Evolutionary conservation across 192 early-diverging fungal species (phyloP), one percentile per base, ranked within the genome.

Genomic region (Backusella westeae): DNA sequence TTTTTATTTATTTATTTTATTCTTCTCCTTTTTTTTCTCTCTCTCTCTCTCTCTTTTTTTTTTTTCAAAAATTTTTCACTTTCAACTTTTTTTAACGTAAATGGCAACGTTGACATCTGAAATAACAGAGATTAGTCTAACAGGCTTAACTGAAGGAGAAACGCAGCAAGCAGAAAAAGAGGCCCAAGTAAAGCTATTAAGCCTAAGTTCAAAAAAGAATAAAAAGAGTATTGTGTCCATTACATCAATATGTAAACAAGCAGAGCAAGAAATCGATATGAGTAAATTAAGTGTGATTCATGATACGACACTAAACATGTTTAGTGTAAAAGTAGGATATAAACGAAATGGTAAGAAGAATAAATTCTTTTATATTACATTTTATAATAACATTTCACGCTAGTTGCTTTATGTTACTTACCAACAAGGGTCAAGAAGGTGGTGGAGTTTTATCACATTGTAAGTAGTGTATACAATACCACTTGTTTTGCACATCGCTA

Each of bases 331-430:
- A 26, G 23, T 63, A 4, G 23, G 4, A 2, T 14, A 63, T 63
- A 63, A 63, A 63, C 12, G 56, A 63, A 2, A 63, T 63, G 56
- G 56, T 63, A 76, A 23, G 12, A n/a, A 39, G 10, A n/a, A 66
- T 67, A 26, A n/a, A 38, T 15, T 4, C 21, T 10, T 34, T 26
- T 8, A 39, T 4, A 2, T 21, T 52, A 26, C 34, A 21, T 53
- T 35, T 21, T 19, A 39, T 69, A 39, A n/a, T 49, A 49, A 21
- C 19, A 49, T 19, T n/a, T 1, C 23, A 35, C 49, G 10, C 5
- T 38, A 76, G 75, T 44, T 41, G 75, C 75, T 23, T 12, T 53
- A 9, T 76, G 75, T 34, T 76, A 76, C 34, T 49, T 76, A 14
- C 75, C 75, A 69, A 69, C 68, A 36, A 36, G 39, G 19, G 35